Evolutionary conservation across 106 monocot species (phyloP).

Genomic region (Cymbidium sinense): DNA sequence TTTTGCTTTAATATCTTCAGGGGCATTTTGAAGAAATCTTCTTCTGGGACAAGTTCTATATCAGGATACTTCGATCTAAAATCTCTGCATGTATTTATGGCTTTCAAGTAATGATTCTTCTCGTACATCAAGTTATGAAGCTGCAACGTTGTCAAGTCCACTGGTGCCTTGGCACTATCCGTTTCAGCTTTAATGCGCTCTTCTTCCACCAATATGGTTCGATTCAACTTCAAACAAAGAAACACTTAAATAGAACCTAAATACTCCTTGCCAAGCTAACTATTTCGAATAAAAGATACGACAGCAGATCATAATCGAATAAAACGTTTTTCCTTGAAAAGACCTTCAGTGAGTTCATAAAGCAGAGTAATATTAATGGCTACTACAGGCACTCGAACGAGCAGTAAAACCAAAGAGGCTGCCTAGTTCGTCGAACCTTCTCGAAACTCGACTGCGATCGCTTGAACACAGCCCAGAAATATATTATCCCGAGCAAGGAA

Average conservation of each 20-base stretch:
- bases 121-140: constrained; percentile 94
- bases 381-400: not conserved
- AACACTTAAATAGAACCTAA: not conserved
- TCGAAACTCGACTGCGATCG: not conserved
- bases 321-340: not conserved
- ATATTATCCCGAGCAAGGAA: not conserved
- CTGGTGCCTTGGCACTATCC: constrained; percentile 82
- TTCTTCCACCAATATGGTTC: constrained; percentile 81
- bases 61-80: constrained; percentile 81
- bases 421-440: not conserved
- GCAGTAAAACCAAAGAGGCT: not conserved
- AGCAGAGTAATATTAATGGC: not conserved
- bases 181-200: constrained; percentile 82
- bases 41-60: constrained; percentile 82
- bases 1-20: constrained; percentile 61
- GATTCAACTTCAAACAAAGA: constrained; percentile 44
- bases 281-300: not conserved
- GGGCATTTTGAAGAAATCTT: constrained; percentile 67
- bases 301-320: not conserved
- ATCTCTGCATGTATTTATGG: constrained; percentile 89
- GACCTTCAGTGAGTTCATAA: not conserved
- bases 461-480: not conserved
- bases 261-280: not conserved
- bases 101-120: constrained; percentile 94
- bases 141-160: constrained; percentile 86